Evolutionary conservation across 768 basidiomycete genomes (phyloP), one percentile per base, ranked within the genome.

Genomic region (Pisolithus sp.): DNA sequence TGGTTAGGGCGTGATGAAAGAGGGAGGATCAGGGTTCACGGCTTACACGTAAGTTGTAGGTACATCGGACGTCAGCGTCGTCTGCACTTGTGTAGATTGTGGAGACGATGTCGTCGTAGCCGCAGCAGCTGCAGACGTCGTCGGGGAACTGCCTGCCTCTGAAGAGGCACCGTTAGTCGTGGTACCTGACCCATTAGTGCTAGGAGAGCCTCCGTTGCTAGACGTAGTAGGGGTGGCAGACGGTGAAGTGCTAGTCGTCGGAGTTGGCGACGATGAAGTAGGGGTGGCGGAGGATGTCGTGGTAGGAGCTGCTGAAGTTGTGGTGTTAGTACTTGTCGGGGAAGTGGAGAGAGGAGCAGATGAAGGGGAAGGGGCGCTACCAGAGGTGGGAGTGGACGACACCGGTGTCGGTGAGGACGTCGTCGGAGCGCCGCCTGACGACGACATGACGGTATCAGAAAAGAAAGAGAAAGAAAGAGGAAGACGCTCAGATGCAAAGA

Each of bases 331-430:
- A 36, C 17, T 52, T 2, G 61, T 34, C 42, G 23, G 6, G 23
- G 48, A 18, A 10, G 55, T 24, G 17, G 55, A 3, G 20, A 49
- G 1, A 46, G 56, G 42, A 20, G 6, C 36, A 2, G 7, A 48
- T 47, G 61, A 52, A 39, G 54, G 53, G 23, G 60, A 48, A 56
- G 46, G 30, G 36, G 57, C 57, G 51, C 44, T 61, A 65, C 61
- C 65, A 50, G 40, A 20, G 38, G 36, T 53, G 43, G 56, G 38
- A 17, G 56, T 40, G 9, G 43, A 3, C 42, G 50, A 24, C 36
- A 21, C 18, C 7, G 48, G 0, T 13, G 46, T 18, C 24, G 26
- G 30, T 13, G 46, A 13, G 13, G 34, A 13, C 34, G 34, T 10
- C 34, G 34, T 34, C 34, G 34, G 4, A 5, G 13, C 5, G 13